Conservation (phyloP, 2,329 filamentous ascomycete species). For the Zarea fungicola region DNA sequence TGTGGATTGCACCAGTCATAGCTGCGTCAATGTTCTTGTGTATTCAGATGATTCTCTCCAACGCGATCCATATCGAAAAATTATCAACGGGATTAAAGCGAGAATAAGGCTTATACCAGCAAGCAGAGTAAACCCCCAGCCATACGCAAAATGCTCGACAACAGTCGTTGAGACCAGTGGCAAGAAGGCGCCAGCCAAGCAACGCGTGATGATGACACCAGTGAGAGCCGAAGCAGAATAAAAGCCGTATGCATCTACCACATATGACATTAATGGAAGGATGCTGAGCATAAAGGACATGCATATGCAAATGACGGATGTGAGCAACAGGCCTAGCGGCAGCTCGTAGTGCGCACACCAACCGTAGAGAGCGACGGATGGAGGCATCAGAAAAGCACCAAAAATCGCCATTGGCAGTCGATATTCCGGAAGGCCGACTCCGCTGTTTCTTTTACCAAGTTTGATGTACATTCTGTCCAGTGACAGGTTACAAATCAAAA, state of each 20-base stretch:
- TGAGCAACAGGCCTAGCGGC: not conserved
- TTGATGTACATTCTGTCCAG: conserved; percentile 50
- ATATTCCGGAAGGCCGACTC: conserved; percentile 44
- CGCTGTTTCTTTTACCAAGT: conserved; percentile 35
- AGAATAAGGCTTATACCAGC: conserved; percentile 36
- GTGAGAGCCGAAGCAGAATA: conserved; percentile 10
- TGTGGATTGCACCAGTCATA: too few relatives aligned
- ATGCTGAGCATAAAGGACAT: not conserved
- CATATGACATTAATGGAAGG: conserved; percentile 6
- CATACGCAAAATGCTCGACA: conserved; percentile 44
- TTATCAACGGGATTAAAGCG: conserved; percentile 44
- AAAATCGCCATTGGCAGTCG: conserved; percentile 47
- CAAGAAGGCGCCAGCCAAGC: conserved; percentile 51
- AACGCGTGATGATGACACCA: conserved; percentile 21
- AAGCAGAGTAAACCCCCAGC: conserved; percentile 44
- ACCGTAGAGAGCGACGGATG: conserved; percentile 2
- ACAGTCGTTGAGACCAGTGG: conserved; percentile 47
- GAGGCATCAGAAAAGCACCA: conserved; percentile 22
- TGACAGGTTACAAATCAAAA: conserved; percentile 42
- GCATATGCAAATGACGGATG: not conserved
- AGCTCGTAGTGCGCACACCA: conserved; percentile 1
- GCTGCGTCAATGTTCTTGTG: too few relatives aligned
- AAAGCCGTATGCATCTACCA: conserved; percentile 6
- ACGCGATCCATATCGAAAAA: conserved; percentile 44
- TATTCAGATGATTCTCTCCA: conserved; percentile 30